phyloP scores from a whole-genome alignment of 2,329 filamentous ascomycete genomes.

The Colletotrichum sublineola region DNA sequence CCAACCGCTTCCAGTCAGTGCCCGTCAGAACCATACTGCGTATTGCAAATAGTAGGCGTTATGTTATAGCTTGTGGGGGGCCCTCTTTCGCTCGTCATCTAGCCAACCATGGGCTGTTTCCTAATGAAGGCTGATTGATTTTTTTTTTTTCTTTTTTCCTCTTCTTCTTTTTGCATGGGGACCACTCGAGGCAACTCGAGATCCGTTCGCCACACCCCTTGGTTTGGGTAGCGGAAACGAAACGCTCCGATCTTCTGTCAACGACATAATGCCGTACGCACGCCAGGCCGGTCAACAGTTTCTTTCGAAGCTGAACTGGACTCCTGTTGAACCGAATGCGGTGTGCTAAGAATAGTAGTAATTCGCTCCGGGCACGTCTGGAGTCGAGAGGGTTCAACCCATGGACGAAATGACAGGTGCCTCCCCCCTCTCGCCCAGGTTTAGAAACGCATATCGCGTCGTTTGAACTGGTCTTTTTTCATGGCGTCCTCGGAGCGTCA shows the following conservation, averaged over 20 bases:
- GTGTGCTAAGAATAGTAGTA: constrained; percentile 24
- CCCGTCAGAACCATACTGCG: background rate
- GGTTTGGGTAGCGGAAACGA: constrained; percentile 22
- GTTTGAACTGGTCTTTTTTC: constrained; percentile 31
- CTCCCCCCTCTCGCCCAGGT: background rate
- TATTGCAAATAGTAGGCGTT: background rate
- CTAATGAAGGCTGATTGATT: background rate
- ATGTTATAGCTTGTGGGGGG: constrained; percentile 19
- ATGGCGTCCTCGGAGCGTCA: constrained; percentile 6
- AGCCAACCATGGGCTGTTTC: constrained; percentile 15
- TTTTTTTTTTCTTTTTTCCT: too few species aligned
- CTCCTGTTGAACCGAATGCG: background rate
- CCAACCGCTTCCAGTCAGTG: constrained; percentile 15
- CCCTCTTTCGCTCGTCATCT: constrained; percentile 21
- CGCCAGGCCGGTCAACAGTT: background rate
- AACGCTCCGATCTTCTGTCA: constrained; percentile 17
- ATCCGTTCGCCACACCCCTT: background rate
- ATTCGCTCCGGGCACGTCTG: background rate
- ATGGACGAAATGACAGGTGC: constrained; percentile 10
- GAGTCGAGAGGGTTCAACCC: constrained; percentile 12
- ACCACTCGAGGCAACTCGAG: constrained; percentile 12
- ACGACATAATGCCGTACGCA: background rate
- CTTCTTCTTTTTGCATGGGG: background rate
- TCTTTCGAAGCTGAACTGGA: background rate
- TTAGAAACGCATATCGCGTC: constrained; percentile 12